Base-by-base conservation (phyloP, 2,329 filamentous ascomycete species). In the Achaetomium macrosporum region DNA sequence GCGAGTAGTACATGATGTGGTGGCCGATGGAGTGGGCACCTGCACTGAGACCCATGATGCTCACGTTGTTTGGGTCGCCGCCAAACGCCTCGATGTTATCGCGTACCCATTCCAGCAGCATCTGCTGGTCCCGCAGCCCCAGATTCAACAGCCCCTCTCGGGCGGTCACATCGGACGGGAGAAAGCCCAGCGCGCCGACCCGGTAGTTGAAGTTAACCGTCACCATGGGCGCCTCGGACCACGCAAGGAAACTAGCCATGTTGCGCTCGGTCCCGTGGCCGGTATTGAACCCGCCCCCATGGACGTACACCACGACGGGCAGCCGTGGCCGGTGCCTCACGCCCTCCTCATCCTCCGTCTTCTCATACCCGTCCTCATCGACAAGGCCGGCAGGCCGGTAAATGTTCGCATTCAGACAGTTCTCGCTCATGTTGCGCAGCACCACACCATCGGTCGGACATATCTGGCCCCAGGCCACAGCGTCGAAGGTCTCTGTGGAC, bases 1-100 rank as follows among this genome's bases (percentile, higher is more conserved):
- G 64, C 4, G 69, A 57, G 55, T 75, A 74, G 43, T 71, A 70
- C 56, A 87, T 78, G 15, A 88, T 68, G 59, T 87, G 84, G 61
- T 89, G 85, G 3, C 84, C 85, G 58, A 87, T 78, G 53, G 81
- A 83, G 66, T 87, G 84, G 9, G 79, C 79, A 8, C 82, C 82
- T 31, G 82, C 82, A 60, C 78, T 82, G 40, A 76, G 65, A 0
- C 83, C 84, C 77, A 81, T 81, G 47, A 84, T 63, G 2, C 81
- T 85, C 25, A 86, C 73, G 54, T 79, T 76, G 10, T 69, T 66
- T 2, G 70, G 71, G 60, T 86, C 77, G 2, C 83, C 84, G 0
- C 82, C 83, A 66, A 87, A 84, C 4, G 66, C 69, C 6, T 65
- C 74, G 50, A 84, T 78, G 65, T 85, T 85, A 25, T 76, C 70